phyloP scores from a whole-genome alignment of 2,329 filamentous ascomycete species.

The Massarina eburnea region DNA sequence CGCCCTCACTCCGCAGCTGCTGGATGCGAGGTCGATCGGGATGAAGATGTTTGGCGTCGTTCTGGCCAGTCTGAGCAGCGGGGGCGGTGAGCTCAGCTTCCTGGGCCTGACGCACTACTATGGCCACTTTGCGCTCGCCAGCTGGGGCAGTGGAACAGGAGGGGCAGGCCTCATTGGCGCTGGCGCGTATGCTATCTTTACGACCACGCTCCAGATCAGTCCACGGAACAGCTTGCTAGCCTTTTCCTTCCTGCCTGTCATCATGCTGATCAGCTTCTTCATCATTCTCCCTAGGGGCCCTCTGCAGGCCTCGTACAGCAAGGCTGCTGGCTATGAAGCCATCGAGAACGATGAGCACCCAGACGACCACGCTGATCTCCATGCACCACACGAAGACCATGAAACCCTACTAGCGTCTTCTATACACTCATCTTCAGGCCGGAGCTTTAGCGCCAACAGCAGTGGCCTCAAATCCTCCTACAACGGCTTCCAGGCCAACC shows the following conservation, averaged over 20 bases:
- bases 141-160: conserved; percentile 91
- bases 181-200: conserved; percentile 83
- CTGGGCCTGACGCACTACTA: conserved; percentile 92
- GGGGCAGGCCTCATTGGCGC: conserved; percentile 86
- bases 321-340: conserved; percentile 56
- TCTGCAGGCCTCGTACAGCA: conserved; percentile 52
- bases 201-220: conserved; percentile 74
- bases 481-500: conserved; percentile 49
- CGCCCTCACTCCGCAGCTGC: conserved; percentile 70
- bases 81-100: conserved; percentile 88
- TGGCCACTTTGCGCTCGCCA: conserved; percentile 79
- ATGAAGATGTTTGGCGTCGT: conserved; percentile 81
- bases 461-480: conserved; percentile 18
- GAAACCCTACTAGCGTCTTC: conserved; percentile 41
- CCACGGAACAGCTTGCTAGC: conserved; percentile 74
- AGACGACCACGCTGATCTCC: conserved; percentile 21
- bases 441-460: conserved; percentile 23
- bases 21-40: conserved; percentile 62
- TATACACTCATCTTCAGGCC: conserved; percentile 32
- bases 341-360: conserved; percentile 47
- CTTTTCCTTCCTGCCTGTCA: conserved; percentile 74
- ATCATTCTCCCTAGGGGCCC: conserved; percentile 70
- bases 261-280: conserved; percentile 90
- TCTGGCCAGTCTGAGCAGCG: conserved; percentile 81
- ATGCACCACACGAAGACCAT: conserved; percentile 23